Conservation (phyloP, 2,329 filamentous ascomycete genomes). For the Aspergillus aculeatinus region DNA sequence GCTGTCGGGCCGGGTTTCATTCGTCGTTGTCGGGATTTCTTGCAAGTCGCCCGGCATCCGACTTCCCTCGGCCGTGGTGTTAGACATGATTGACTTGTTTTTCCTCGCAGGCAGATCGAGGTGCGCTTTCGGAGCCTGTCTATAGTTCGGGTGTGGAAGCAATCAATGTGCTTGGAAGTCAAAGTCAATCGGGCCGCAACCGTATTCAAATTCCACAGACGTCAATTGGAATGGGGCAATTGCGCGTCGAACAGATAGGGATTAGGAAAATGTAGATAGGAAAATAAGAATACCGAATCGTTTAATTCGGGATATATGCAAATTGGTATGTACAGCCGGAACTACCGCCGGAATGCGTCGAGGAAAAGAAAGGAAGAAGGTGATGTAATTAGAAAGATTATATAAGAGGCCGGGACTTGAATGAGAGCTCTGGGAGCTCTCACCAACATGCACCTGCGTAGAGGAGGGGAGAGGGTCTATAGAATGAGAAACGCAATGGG, state of each 20-base stretch:
- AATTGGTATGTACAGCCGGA: constrained; percentile 5
- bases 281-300: not conserved
- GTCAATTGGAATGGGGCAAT: not conserved
- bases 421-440: constrained; percentile 1
- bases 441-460: not conserved
- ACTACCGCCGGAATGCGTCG: not conserved
- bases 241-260: not conserved
- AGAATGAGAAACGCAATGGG: constrained; percentile 1
- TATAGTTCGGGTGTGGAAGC: not conserved
- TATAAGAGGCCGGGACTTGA: not conserved
- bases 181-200: not conserved
- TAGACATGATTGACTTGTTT: not conserved
- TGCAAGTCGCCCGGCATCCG: constrained; percentile 6
- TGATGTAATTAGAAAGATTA: not conserved
- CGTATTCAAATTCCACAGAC: not conserved
- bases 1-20: constrained; percentile 3
- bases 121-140: not conserved
- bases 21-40: constrained; percentile 8
- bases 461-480: constrained; percentile 10
- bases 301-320: not conserved
- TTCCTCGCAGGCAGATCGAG: not conserved
- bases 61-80: not conserved
- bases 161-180: not conserved
- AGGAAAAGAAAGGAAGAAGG: constrained; percentile 2
- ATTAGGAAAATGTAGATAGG: not conserved